Conservation (phyloP, 2,329 filamentous ascomycete genomes). For the Colletotrichum aenigma region DNA sequence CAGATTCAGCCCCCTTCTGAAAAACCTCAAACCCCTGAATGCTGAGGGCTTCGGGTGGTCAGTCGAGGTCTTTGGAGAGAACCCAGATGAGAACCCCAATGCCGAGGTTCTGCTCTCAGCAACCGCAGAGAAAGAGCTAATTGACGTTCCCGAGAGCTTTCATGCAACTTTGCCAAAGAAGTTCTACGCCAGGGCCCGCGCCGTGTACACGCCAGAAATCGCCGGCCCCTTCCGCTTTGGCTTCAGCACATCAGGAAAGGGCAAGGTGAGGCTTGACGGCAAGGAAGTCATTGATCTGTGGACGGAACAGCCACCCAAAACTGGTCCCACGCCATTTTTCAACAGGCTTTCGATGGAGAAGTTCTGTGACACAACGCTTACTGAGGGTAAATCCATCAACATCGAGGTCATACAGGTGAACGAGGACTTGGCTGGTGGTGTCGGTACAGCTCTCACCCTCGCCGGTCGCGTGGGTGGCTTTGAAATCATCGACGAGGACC, state of each 20-base stretch:
- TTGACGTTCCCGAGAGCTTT: conserved; percentile 19
- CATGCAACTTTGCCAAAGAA: conserved; percentile 12
- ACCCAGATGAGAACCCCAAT: conserved; percentile 1
- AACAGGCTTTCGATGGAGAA: conserved; percentile 21
- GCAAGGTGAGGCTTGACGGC: conserved; percentile 27
- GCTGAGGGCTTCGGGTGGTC: conserved; percentile 11
- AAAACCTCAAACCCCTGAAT: background rate
- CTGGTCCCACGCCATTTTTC: conserved; percentile 18
- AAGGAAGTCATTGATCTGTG: conserved; percentile 28
- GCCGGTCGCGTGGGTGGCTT: conserved; percentile 59
- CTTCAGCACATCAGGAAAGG: conserved; percentile 25
- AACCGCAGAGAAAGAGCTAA: conserved; percentile 15
- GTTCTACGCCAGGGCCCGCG: conserved; percentile 16
- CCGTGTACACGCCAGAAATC: background rate
- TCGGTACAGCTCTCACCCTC: conserved; percentile 23
- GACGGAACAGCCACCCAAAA: conserved; percentile 17
- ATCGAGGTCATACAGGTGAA: conserved; percentile 19
- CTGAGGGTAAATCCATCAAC: background rate
- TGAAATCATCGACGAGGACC: conserved; percentile 58
- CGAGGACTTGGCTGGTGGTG: conserved; percentile 24
- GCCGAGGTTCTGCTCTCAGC: background rate
- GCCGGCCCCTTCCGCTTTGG: conserved; percentile 11
- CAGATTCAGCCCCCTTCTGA: conserved; percentile 18
- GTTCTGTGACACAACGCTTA: background rate
- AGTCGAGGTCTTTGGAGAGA: conserved; percentile 13